A percentile compares a stretch with the other conserved stretches of the same genome.
These are phyloP conservation scores for Zygoascus bituminiphila DNA, from an alignment of 805 yeast genomes.

Conservation along the genomic window DNA sequence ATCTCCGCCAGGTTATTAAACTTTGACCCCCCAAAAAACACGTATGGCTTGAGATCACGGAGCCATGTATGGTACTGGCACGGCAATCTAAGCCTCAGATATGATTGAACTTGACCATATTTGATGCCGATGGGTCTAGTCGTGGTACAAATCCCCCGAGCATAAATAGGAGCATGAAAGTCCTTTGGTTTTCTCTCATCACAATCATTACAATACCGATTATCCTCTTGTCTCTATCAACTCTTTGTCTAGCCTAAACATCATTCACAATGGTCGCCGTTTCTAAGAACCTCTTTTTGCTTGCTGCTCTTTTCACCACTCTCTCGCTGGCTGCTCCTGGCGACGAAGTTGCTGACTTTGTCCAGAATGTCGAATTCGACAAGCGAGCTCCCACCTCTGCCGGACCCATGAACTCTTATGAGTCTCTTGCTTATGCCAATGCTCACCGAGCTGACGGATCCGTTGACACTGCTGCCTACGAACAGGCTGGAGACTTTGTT, in stretches of 20 bases:
- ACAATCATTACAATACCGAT: neutral
- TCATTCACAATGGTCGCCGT: neutral
- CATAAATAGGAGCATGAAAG: too few species aligned
- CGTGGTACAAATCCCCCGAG: too few species aligned
- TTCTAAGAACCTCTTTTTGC: neutral
- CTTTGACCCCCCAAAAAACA: neutral
- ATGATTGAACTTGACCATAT: too few species aligned
- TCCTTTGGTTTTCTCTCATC: too few species aligned
- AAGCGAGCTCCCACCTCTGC: neutral
- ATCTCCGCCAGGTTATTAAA: neutral
- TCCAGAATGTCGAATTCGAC: neutral
- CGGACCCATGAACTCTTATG: neutral
- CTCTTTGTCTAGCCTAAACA: too few species aligned
- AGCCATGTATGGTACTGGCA: too few species aligned
- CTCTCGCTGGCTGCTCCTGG: neutral
- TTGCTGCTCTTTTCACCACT: neutral
- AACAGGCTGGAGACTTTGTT: neutral
- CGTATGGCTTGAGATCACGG: neutral
- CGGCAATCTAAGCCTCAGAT: neutral
- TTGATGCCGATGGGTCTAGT: too few species aligned
- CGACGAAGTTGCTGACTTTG: neutral
- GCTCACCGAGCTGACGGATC: neutral
- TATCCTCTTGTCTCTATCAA: neutral
- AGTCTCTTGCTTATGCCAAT: neutral
- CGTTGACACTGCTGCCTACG: neutral